These are phyloP conservation scores for Tuber umbilicatum DNA, from an alignment of 495 filamentous ascomycete species.

Conservation along the genomic window DNA sequence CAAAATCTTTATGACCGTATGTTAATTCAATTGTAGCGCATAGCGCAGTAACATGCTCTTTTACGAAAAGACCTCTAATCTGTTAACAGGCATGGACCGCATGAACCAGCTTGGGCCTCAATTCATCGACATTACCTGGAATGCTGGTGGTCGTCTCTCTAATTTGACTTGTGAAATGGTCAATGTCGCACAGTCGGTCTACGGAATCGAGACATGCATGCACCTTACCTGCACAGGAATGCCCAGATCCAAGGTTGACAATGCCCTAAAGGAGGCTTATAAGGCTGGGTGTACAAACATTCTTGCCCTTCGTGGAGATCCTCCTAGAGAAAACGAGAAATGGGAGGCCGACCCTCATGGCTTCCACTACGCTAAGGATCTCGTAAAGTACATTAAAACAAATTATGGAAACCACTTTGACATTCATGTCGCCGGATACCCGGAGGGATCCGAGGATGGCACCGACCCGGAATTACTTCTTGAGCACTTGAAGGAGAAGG, in stretches of 20 bases:
- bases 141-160: constrained; percentile 83
- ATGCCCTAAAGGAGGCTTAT: constrained; percentile 81
- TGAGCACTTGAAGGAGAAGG: constrained; percentile 94
- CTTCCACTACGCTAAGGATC: constrained; percentile 86
- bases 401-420: constrained; percentile 94
- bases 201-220: constrained; percentile 98
- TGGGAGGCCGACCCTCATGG: constrained; percentile 82
- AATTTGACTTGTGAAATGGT: constrained; percentile 98
- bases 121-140: constrained; percentile 99
- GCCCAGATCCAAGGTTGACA: constrained; percentile 81
- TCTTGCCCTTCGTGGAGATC: constrained; percentile 87
- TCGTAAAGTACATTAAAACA: constrained; percentile 84
- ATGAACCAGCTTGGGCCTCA: constrained; percentile 91
- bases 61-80: constrained; percentile 11
- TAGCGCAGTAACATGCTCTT: neutral
- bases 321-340: constrained; percentile 85
- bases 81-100: constrained; percentile 67
- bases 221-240: constrained; percentile 98
- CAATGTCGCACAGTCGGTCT: constrained; percentile 87
- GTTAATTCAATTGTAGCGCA: constrained; percentile 9
- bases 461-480: constrained; percentile 74
- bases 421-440: constrained; percentile 95
- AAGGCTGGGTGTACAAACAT: constrained; percentile 97
- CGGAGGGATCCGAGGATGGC: constrained; percentile 92
- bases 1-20: constrained; percentile 95